Conservation (phyloP, 2,329 filamentous ascomycete species). For the Penicillium sp. region DNA sequence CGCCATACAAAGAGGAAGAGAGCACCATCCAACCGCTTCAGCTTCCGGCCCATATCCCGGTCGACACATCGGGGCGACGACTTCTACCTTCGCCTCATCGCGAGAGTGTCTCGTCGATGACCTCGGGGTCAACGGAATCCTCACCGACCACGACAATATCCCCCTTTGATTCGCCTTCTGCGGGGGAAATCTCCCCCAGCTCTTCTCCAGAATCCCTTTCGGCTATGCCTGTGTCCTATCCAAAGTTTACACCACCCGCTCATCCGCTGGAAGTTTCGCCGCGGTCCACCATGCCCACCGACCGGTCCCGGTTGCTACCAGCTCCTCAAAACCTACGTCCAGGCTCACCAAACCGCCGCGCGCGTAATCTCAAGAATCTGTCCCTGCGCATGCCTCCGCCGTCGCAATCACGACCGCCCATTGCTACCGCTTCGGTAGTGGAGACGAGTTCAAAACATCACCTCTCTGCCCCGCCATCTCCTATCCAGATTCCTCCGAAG, state of each 20-base stretch:
- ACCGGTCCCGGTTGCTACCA: conserved; percentile 30
- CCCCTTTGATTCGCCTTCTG: conserved; percentile 84
- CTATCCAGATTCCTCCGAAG: conserved; percentile 56
- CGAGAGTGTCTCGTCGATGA: conserved; percentile 44
- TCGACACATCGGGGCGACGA: conserved; percentile 24
- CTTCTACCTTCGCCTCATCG: conserved; percentile 39
- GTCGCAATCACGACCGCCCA: conserved; percentile 44
- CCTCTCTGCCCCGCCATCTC: conserved; percentile 55
- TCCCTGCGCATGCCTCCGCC: conserved; percentile 59
- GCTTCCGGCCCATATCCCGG: conserved; percentile 28
- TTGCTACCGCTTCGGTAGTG: conserved; percentile 50
- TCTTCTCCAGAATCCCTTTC: conserved; percentile 88
- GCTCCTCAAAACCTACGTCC: conserved; percentile 40
- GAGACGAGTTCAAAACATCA: conserved; percentile 39
- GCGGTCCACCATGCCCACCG: conserved; percentile 24
- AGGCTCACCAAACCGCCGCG: conserved; percentile 40
- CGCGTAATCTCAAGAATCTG: conserved; percentile 62
- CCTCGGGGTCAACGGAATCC: conserved; percentile 84
- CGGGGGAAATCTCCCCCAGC: conserved; percentile 86
- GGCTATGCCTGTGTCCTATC: conserved; percentile 59
- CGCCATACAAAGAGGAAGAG: conserved; percentile 31
- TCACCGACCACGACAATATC: conserved; percentile 93
- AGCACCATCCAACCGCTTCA: conserved; percentile 26
- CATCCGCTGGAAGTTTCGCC: conserved; percentile 27
- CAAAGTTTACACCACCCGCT: conserved; percentile 36